These are phyloP conservation scores for Aciculoconidium aculeatum DNA, from an alignment of 805 yeast genomes.

Conservation along the genomic window DNA sequence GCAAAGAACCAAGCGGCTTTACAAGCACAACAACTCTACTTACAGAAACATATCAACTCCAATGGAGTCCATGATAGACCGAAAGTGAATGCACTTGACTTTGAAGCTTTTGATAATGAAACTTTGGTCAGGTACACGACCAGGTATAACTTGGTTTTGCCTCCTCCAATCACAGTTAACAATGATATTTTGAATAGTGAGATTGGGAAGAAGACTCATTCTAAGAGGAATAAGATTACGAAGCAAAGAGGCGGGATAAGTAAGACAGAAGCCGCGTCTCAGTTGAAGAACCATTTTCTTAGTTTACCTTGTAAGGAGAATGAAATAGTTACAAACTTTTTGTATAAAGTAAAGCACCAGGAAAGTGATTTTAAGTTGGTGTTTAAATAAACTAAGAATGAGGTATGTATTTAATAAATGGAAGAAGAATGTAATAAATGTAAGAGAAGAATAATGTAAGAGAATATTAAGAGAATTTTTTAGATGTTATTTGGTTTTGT, in stretches of 20 bases:
- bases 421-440: too few relatives aligned
- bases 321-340: slow-evolving; percentile 81
- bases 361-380: slow-evolving; percentile 37
- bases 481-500: too few relatives aligned
- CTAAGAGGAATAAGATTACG: slow-evolving; percentile 17
- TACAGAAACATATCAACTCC: slow-evolving; percentile 63
- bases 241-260: slow-evolving; percentile 38
- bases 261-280: slow-evolving; percentile 54
- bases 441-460: too few relatives aligned
- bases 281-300: slow-evolving; percentile 65
- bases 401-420: not conserved
- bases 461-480: too few relatives aligned
- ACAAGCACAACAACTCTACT: slow-evolving; percentile 64
- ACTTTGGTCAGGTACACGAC: slow-evolving; percentile 67
- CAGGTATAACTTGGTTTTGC: slow-evolving; percentile 49
- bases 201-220: slow-evolving; percentile 65
- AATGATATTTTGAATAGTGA: slow-evolving; percentile 68
- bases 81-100: slow-evolving; percentile 58
- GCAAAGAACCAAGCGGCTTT: slow-evolving; percentile 56
- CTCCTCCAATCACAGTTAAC: slow-evolving; percentile 57
- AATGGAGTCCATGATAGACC: slow-evolving; percentile 63
- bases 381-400: slow-evolving; percentile 22
- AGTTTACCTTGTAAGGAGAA: slow-evolving; percentile 61
- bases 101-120: slow-evolving; percentile 53
- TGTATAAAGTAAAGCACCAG: slow-evolving; percentile 79